Conservation (phyloP, 1,139 yeast species). For the Blastobotrys elegans region DNA sequence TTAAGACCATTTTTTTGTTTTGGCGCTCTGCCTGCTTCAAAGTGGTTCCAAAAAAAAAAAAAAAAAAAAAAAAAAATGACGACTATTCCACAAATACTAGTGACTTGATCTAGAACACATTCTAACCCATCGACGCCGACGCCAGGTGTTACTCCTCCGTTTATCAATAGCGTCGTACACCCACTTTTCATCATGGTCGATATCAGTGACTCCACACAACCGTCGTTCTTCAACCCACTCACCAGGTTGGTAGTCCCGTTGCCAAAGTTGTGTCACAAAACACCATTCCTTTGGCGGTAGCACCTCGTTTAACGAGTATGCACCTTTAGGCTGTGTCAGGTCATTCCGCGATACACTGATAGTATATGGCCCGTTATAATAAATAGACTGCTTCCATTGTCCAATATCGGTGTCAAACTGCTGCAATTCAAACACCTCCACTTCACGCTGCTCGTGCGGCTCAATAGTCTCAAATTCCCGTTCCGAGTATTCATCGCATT, state of each 20-base stretch:
- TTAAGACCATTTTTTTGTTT: neutral
- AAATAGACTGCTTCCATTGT: slow-evolving; percentile 49
- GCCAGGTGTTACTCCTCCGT: slow-evolving; percentile 16
- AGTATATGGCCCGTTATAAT: slow-evolving; percentile 14
- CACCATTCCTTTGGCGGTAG: slow-evolving; percentile 30
- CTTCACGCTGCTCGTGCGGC: slow-evolving; percentile 38
- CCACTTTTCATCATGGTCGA: slow-evolving; percentile 32
- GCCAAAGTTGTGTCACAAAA: slow-evolving; percentile 25
- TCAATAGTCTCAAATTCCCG: slow-evolving; percentile 33
- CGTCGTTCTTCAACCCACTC: slow-evolving; percentile 25
- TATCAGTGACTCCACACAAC: slow-evolving; percentile 15
- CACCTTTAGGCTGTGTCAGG: slow-evolving; percentile 15
- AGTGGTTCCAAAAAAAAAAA: neutral
- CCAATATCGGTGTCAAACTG: slow-evolving; percentile 44
- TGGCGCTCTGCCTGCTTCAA: too few relatives aligned
- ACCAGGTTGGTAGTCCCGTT: slow-evolving; percentile 26
- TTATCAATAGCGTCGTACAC: slow-evolving; percentile 27
- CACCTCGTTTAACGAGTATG: slow-evolving; percentile 20
- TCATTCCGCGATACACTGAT: slow-evolving; percentile 10
- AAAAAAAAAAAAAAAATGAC: neutral
- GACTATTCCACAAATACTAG: neutral
- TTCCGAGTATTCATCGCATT: slow-evolving; percentile 26
- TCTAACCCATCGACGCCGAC: slow-evolving; percentile 30
- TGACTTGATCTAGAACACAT: slow-evolving; percentile 15
- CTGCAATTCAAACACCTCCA: slow-evolving; percentile 72